Conservation (phyloP, 1,284 basidiomycete species). For the Austropuccinia psidii region DNA sequence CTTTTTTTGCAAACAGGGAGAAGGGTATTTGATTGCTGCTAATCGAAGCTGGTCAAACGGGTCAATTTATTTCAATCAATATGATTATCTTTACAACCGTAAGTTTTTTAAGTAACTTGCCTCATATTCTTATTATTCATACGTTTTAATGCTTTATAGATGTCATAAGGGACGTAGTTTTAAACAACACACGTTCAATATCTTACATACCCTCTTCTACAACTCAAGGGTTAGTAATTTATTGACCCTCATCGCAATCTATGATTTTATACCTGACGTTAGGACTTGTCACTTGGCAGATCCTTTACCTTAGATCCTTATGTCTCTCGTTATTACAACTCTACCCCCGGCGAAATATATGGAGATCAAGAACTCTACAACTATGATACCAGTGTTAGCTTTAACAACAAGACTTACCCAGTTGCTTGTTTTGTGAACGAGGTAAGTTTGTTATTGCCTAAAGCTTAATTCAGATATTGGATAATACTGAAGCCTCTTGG, state of each 20-base stretch:
- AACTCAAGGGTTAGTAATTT: conserved; percentile 47
- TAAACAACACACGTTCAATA: conserved; percentile 55
- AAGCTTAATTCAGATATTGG: background rate
- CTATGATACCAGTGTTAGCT: conserved; percentile 56
- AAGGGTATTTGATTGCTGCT: conserved; percentile 28
- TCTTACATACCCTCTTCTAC: conserved; percentile 61
- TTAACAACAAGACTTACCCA: conserved; percentile 57
- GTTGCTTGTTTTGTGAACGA: conserved; percentile 59
- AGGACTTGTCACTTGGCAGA: conserved; percentile 44
- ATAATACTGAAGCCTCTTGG: background rate
- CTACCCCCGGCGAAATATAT: conserved; percentile 55
- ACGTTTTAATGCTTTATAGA: conserved; percentile 56
- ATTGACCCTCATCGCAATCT: background rate
- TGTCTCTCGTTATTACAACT: conserved; percentile 54
- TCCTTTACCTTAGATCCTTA: conserved; percentile 58
- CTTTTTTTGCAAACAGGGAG: conserved; percentile 35
- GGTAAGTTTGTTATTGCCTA: background rate
- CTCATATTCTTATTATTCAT: conserved; percentile 50
- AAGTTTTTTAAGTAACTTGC: too few relatives aligned
- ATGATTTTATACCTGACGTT: background rate
- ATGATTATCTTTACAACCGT: conserved; percentile 54
- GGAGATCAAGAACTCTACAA: conserved; percentile 59
- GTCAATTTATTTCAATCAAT: conserved; percentile 45
- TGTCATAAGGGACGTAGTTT: conserved; percentile 54
- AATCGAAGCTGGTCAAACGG: conserved; percentile 23